Conservation (phyloP, 305 asterid species). For the Fraxinus albicans region DNA sequence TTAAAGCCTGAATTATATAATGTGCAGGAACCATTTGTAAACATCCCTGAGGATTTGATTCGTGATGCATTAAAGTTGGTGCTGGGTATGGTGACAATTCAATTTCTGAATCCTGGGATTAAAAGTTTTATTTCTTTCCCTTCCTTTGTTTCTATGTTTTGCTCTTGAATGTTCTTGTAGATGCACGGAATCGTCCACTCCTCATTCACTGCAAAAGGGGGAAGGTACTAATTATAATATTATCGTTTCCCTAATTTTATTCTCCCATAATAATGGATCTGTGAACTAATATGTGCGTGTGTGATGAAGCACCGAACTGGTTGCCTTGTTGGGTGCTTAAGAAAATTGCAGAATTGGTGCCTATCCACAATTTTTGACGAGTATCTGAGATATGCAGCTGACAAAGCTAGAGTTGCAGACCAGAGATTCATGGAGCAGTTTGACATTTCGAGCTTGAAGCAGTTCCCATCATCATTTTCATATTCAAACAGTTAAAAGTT, state of each 20-base stretch:
- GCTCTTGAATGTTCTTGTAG: slow-evolving; percentile 31
- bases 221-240: slow-evolving; percentile 46
- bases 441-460: slow-evolving; percentile 46
- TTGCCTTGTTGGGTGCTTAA: slow-evolving; percentile 81
- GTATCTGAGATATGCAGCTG: slow-evolving; percentile 84
- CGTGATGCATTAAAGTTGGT: slow-evolving; percentile 55
- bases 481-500: neutral
- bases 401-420: slow-evolving; percentile 77
- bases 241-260: neutral
- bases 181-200: slow-evolving; percentile 73
- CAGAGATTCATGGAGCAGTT: slow-evolving; percentile 71
- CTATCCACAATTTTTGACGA: slow-evolving; percentile 74
- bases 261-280: neutral
- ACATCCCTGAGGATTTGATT: slow-evolving; percentile 67
- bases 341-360: slow-evolving; percentile 81
- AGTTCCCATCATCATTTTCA: slow-evolving; percentile 15
- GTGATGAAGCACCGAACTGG: slow-evolving; percentile 75
- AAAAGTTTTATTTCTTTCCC: neutral
- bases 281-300: slow-evolving; percentile 1
- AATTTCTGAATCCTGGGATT: neutral
- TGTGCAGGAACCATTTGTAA: slow-evolving; percentile 70
- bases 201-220: slow-evolving; percentile 92
- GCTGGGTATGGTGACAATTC: slow-evolving; percentile 44
- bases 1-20: slow-evolving; percentile 16
- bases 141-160: neutral